Conservation (phyloP, 805 yeast genomes). For the Ogataea salicorniae region DNA sequence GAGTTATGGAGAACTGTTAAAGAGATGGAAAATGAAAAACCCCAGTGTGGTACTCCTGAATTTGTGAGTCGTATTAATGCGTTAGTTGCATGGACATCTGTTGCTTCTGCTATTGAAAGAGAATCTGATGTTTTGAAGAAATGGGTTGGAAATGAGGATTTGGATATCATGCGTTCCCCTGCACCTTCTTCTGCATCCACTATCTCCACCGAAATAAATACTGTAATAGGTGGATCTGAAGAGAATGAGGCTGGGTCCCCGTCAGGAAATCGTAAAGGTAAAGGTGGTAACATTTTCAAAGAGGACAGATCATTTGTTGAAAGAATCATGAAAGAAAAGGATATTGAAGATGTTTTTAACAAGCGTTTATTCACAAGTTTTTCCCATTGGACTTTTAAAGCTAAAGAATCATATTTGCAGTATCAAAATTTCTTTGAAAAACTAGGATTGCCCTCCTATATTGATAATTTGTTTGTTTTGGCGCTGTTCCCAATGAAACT, state of each 20-base stretch:
- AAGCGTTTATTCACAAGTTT: slow-evolving; percentile 62
- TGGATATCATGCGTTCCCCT: slow-evolving; percentile 48
- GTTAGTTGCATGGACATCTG: slow-evolving; percentile 76
- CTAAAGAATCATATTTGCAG: slow-evolving; percentile 64
- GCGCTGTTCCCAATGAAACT: slow-evolving; percentile 74
- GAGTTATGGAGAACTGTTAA: slow-evolving; percentile 73
- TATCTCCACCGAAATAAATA: background rate
- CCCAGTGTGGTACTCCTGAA: slow-evolving; percentile 56
- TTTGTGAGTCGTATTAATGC: slow-evolving; percentile 70
- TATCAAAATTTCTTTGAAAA: slow-evolving; percentile 58
- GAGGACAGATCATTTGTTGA: slow-evolving; percentile 78
- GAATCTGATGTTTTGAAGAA: slow-evolving; percentile 55
- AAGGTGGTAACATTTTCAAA: slow-evolving; percentile 36
- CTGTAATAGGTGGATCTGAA: background rate
- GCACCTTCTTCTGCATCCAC: slow-evolving; percentile 12
- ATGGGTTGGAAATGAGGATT: slow-evolving; percentile 83
- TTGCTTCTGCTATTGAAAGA: slow-evolving; percentile 60
- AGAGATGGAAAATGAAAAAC: slow-evolving; percentile 77
- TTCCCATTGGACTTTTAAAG: slow-evolving; percentile 78
- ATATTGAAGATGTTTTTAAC: slow-evolving; percentile 64
- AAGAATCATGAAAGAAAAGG: slow-evolving; percentile 73
- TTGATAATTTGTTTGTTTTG: slow-evolving; percentile 58
- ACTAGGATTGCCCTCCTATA: slow-evolving; percentile 68
- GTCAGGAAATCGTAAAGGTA: slow-evolving; percentile 7
- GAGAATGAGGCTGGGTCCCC: slow-evolving; percentile 5